phyloP scores from a whole-genome alignment of 2,329 filamentous ascomycete genomes.

The Ceratocystis harringtonii region DNA sequence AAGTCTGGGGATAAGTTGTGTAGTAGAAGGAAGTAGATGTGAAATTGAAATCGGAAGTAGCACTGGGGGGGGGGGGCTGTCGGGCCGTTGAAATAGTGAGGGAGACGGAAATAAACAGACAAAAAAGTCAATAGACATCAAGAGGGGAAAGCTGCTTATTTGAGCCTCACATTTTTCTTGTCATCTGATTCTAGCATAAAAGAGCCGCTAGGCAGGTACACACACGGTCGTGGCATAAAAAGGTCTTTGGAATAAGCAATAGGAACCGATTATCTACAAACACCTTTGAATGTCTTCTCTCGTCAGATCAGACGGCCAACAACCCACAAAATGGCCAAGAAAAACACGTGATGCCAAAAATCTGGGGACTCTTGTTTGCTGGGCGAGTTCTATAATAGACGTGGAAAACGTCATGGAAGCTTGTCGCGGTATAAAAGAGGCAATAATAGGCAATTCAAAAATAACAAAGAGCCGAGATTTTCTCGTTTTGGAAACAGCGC shows the following conservation, averaged over 20 bases:
- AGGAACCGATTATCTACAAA: too few species aligned
- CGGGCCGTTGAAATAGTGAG: background rate
- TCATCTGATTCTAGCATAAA: background rate
- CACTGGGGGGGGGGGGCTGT: background rate
- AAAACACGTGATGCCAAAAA: background rate
- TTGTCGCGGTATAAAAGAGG: background rate
- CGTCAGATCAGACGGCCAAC: background rate
- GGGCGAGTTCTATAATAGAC: background rate
- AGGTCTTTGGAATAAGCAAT: too few species aligned
- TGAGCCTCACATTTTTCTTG: too few species aligned
- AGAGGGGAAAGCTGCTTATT: background rate
- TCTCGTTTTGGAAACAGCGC: background rate
- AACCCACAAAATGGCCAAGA: background rate
- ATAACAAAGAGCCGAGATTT: background rate
- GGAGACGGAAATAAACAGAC: background rate
- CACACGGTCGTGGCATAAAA: background rate
- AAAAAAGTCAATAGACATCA: background rate
- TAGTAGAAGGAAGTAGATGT: background rate
- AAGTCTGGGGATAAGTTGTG: background rate
- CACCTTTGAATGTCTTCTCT: background rate
- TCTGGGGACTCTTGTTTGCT: background rate
- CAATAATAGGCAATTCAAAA: background rate
- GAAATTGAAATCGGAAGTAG: too few species aligned
- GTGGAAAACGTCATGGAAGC: background rate
- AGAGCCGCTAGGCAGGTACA: background rate